Base-by-base conservation (phyloP, 768 basidiomycete species). In the Pulveroboletus sp. region DNA sequence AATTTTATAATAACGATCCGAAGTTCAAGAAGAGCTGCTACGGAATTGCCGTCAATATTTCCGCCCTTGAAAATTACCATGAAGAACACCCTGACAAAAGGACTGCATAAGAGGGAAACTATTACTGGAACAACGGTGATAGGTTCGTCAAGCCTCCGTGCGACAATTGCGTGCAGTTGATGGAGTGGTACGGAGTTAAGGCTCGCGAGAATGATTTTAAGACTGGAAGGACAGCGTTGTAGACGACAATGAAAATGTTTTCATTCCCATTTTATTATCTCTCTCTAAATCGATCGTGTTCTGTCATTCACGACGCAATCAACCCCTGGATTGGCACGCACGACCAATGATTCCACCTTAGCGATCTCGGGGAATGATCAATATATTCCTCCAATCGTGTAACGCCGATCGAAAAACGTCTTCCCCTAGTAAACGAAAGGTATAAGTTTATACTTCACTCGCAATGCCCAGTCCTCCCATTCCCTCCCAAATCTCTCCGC, bases 401-500 rank as follows among this genome's bases (percentile, higher is more conserved):
- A 27, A 9, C 25, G 9, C 9, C 9, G 25, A 27, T 9, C 27
- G n/a, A n/a, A n/a, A n/a, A n/a, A n/a, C n/a, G n/a, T n/a, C n/a
- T n/a, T 29, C 12, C 8, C 27, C 27, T 29, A 55, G 6, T 35
- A 55, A 8, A 56, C 16, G 5, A 33, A 50, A 1, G 53, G 56
- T 1, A 57, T 21, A 1, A 57, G 43, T 10, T 25, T 48, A 12
- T 56, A 50, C 37, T 23, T 47, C 5, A 58, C 57, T 8, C 43
- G 41, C 29, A 19, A 13, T 6, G 56, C 58, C 56, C 61, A 64
- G 7, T 13, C 19, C 14, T 54, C 49, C 60, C 64, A 64, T 25
- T 57, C 58, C n/a, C 20, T 37, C 4, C 61, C 55, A 34, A 64
- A 62, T 10, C 37, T 16, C 9, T 45, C 42, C 9, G 48, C 43